Evolutionary conservation across 768 basidiomycete species (phyloP).

Genomic region (Clitopilus passeckerianus): DNA sequence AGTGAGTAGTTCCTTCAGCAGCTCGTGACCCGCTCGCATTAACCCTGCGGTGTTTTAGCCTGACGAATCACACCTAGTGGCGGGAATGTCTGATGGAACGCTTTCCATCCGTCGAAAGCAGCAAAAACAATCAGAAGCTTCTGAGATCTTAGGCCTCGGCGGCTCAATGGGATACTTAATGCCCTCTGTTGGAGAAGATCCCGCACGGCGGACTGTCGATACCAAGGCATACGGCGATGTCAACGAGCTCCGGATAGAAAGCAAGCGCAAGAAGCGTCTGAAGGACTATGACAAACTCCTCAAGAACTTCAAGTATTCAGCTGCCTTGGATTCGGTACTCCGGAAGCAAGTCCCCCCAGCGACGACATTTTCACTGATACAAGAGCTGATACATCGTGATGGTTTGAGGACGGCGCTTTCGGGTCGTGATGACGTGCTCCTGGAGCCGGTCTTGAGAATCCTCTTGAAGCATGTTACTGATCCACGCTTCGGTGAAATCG

Average conservation of each 20-base stretch:
- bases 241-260: conserved; percentile 78
- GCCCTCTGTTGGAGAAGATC: conserved; percentile 51
- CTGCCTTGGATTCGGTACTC: conserved; percentile 89
- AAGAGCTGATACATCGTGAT: conserved; percentile 90
- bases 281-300: conserved; percentile 87
- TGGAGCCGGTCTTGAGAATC: conserved; percentile 88
- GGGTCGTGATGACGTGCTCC: conserved; percentile 88
- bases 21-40: neutral
- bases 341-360: conserved; percentile 83
- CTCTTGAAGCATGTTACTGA: conserved; percentile 82
- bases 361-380: conserved; percentile 85
- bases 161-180: conserved; percentile 17
- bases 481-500: conserved; percentile 90
- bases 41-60: conserved; percentile 46
- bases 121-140: conserved; percentile 58
- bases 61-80: conserved; percentile 93
- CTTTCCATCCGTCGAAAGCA: conserved; percentile 93
- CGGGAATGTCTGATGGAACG: conserved; percentile 97
- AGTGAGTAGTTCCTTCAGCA: conserved; percentile 39
- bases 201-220: conserved; percentile 34
- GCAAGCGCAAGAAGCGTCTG: conserved; percentile 61
- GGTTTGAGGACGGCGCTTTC: conserved; percentile 81
- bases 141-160: neutral
- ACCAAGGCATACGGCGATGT: conserved; percentile 52
- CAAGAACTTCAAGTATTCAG: conserved; percentile 91